A percentile compares a stretch with the other conserved stretches of the same genome.
Evolutionary conservation across 495 filamentous ascomycete species (phyloP).

Genomic region (Neurospora cerealis): DNA sequence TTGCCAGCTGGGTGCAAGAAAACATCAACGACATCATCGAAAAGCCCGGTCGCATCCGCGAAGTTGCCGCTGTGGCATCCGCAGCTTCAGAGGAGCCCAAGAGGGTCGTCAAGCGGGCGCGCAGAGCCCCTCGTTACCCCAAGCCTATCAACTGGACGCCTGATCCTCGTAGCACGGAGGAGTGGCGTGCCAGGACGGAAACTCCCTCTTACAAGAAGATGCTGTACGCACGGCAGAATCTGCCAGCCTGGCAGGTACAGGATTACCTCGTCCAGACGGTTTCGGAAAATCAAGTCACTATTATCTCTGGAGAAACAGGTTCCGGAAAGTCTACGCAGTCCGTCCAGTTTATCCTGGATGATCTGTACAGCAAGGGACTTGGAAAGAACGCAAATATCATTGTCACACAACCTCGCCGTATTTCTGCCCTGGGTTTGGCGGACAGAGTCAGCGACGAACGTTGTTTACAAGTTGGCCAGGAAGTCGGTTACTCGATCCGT

Average conservation of each 20-base stretch:
- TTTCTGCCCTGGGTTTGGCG: conserved; percentile 86
- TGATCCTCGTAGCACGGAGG: conserved; percentile 30
- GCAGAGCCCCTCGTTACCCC: conserved; percentile 39
- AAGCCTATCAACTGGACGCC: conserved; percentile 38
- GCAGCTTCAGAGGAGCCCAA: conserved; percentile 41
- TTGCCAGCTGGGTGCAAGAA: conserved; percentile 82
- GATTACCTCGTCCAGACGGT: conserved; percentile 67
- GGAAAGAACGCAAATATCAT: conserved; percentile 82
- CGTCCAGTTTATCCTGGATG: conserved; percentile 91
- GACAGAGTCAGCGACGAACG: conserved; percentile 92
- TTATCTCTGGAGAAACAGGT: conserved; percentile 94
- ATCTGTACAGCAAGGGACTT: conserved; percentile 67
- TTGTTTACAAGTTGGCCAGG: conserved; percentile 68
- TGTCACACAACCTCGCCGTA: conserved; percentile 89
- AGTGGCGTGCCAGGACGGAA: conserved; percentile 36
- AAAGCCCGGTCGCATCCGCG: conserved; percentile 69
- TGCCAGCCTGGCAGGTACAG: conserved; percentile 83
- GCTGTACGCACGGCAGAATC: conserved; percentile 52
- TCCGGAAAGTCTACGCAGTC: conserved; percentile 96
- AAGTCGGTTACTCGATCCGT: conserved; percentile 90
- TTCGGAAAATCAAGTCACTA: conserved; percentile 69
- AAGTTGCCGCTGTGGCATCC: conserved; percentile 62
- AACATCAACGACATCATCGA: conserved; percentile 68
- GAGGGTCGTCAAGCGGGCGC: conserved; percentile 12
- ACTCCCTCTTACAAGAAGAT: conserved; percentile 57